phyloP scores from a whole-genome alignment of 331 rosid species.

The Acacia pycnantha region DNA sequence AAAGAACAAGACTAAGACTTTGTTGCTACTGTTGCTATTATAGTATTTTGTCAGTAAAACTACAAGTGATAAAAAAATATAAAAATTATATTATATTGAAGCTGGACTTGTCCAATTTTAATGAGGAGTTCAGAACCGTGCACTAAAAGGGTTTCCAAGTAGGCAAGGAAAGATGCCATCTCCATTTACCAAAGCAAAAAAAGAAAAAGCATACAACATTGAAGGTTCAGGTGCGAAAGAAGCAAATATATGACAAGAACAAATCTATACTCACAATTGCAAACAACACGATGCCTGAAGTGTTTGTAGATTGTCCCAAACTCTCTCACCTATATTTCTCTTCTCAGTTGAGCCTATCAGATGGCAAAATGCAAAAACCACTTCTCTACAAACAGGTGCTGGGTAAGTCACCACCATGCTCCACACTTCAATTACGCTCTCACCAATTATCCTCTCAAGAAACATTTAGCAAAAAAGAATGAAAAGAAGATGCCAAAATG shows the following conservation, averaged over 20 bases:
- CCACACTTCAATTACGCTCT: conserved; percentile 34
- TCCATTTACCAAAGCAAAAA: neutral
- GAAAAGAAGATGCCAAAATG: conserved; percentile 14
- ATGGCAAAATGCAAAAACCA: conserved; percentile 26
- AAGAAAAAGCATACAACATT: neutral
- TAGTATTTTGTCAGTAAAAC: too few species aligned
- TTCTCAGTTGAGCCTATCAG: conserved; percentile 7
- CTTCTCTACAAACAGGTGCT: neutral
- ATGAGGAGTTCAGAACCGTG: neutral
- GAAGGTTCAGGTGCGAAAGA: neutral
- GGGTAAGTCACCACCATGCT: conserved; percentile 5
- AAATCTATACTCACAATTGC: conserved; percentile 11
- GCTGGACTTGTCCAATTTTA: too few species aligned
- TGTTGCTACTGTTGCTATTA: too few species aligned
- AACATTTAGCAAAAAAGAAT: neutral
- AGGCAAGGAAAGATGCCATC: neutral
- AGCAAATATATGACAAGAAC: conserved; percentile 11
- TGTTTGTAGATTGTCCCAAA: neutral
- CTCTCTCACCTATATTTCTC: conserved; percentile 8
- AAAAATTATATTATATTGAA: neutral
- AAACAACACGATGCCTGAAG: neutral
- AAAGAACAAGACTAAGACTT: too few species aligned
- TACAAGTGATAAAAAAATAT: neutral
- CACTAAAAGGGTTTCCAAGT: neutral
- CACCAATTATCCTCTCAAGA: conserved; percentile 22